Evolutionary conservation across 73 alveolate species (phyloP).

Genomic region (Paramecium primaurelia): DNA sequence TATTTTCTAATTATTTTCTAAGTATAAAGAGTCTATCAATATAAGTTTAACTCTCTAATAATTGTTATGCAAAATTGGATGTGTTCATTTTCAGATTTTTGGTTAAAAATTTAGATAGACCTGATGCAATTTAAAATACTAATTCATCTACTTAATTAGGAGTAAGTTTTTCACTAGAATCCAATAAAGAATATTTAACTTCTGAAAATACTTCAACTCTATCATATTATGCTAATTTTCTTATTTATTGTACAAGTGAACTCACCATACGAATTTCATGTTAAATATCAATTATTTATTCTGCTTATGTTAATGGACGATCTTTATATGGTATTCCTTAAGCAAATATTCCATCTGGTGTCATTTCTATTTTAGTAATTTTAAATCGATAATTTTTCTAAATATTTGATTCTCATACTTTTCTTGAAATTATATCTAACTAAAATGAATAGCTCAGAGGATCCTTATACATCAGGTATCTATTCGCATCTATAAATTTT

Average conservation of each 20-base stretch:
- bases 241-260: not conserved
- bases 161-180: not conserved
- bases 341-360: constrained; percentile 26
- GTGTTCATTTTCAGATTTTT: not conserved
- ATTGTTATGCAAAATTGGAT: not conserved
- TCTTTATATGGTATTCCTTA: constrained; percentile 10
- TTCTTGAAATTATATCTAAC: not conserved
- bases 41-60: not conserved
- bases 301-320: constrained; percentile 15
- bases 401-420: not conserved
- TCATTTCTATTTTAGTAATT: constrained; percentile 1
- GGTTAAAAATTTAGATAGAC: not conserved
- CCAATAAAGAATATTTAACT: not conserved
- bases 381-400: constrained; percentile 14
- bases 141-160: not conserved
- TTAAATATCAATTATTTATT: not conserved
- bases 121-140: not conserved
- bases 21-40: not conserved
- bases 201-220: constrained; percentile 3
- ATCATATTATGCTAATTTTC: not conserved
- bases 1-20: not conserved
- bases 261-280: constrained; percentile 18
- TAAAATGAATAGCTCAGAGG: not conserved
- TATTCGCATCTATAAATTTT: not conserved
- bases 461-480: too few relatives aligned